These are phyloP conservation scores for Hymenoscyphus albidus DNA, from an alignment of 2,329 filamentous ascomycete genomes.

Conservation along the genomic window DNA sequence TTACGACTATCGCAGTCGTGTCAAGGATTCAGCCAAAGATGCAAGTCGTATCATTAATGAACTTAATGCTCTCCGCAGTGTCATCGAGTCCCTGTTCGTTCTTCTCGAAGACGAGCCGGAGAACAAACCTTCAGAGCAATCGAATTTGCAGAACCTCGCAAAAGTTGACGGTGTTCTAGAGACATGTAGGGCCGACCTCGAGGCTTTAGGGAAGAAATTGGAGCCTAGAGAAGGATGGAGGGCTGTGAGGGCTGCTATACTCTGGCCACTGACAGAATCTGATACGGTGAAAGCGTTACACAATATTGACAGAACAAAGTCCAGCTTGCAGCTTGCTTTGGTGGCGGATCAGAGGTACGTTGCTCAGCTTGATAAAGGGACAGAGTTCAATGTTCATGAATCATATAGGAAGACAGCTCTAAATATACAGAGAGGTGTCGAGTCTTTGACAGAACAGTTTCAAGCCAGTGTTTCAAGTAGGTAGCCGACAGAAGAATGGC, in stretches of 20 bases:
- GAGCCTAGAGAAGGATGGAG: conserved; percentile 8
- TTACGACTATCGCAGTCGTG: conserved; percentile 7
- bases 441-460: not conserved
- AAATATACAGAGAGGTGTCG: not conserved
- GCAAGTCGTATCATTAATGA: conserved; percentile 10
- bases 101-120: conserved; percentile 2
- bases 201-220: not conserved
- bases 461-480: not conserved
- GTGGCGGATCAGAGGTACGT: conserved; percentile 10
- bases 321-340: conserved; percentile 9
- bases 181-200: not conserved
- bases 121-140: not conserved
- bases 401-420: conserved; percentile 4
- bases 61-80: conserved; percentile 7
- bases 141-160: not conserved
- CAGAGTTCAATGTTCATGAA: not conserved
- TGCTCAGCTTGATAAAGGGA: not conserved
- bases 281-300: not conserved
- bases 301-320: conserved; percentile 8
- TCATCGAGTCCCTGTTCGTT: conserved; percentile 7
- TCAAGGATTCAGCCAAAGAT: conserved; percentile 9
- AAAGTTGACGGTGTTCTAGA: not conserved
- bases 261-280: conserved; percentile 1
- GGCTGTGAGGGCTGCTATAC: not conserved
- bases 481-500: not conserved